A percentile compares a stretch with the other conserved stretches of the same genome.
phyloP scores from a whole-genome alignment of 768 basidiomycete species.

The Xerocomellus amylosporus region DNA sequence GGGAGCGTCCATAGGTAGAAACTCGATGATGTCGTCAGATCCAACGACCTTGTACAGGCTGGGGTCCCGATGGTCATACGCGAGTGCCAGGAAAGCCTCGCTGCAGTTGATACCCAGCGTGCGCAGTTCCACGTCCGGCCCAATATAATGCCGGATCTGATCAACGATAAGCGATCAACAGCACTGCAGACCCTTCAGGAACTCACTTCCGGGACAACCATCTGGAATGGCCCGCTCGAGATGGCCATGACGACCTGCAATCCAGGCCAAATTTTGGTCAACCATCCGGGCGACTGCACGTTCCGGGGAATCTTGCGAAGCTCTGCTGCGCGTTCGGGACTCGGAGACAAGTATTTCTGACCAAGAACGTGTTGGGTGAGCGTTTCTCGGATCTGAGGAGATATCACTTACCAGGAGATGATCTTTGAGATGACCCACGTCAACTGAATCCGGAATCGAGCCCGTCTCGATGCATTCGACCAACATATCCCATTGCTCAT shows the following conservation, averaged over 20 bases:
- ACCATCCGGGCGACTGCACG: conserved; percentile 13
- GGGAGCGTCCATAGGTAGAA: conserved; percentile 14
- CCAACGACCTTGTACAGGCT: conserved; percentile 23
- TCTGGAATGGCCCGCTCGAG: conserved; percentile 24
- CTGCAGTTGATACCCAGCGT: conserved; percentile 23
- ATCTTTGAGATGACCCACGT: conserved; percentile 14
- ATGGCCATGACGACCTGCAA: conserved; percentile 16
- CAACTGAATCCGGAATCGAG: conserved; percentile 13
- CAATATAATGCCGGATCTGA: conserved; percentile 19
- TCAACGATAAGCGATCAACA: background rate
- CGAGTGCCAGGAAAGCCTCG: conserved; percentile 22
- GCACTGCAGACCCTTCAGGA: background rate
- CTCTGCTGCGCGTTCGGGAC: conserved; percentile 14
- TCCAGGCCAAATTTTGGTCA: conserved; percentile 21
- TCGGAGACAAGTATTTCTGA: conserved; percentile 18
- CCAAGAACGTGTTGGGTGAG: background rate
- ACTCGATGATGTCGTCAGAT: conserved; percentile 26
- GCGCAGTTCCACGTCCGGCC: conserved; percentile 18
- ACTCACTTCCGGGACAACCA: conserved; percentile 21
- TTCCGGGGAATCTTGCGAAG: conserved; percentile 12
- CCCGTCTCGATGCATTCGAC: conserved; percentile 17
- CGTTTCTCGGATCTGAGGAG: background rate
- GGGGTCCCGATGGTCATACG: conserved; percentile 22
- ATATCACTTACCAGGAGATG: background rate
- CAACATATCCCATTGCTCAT: conserved; percentile 22